A percentile compares a stretch with the other conserved stretches of the same genome.
These are phyloP conservation scores for Helotiales sp. DNA, from an alignment of 2,329 filamentous ascomycete species.

Conservation along the genomic window DNA sequence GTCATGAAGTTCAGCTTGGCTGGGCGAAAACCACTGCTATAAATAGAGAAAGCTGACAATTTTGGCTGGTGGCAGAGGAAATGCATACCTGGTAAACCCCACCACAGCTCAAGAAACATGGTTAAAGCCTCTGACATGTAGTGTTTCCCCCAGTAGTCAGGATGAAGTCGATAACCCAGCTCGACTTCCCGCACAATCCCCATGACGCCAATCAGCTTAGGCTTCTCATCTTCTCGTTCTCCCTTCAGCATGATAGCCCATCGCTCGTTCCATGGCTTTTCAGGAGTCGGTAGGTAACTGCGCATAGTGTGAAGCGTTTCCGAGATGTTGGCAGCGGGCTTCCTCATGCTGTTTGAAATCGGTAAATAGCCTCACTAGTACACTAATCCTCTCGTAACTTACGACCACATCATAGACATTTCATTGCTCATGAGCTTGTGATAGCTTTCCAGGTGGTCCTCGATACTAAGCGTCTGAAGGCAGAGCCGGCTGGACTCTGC, in stretches of 20 bases:
- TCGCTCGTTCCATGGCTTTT: slow-evolving; percentile 25
- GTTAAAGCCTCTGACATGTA: slow-evolving; percentile 33
- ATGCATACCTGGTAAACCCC: slow-evolving; percentile 22
- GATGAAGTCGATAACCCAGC: slow-evolving; percentile 24
- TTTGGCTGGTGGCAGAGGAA: not conserved
- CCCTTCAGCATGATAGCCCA: slow-evolving; percentile 27
- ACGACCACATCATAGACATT: slow-evolving; percentile 28
- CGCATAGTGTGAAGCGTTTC: slow-evolving; percentile 19
- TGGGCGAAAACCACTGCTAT: not conserved
- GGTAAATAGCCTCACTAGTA: not conserved
- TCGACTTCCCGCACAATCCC: slow-evolving; percentile 22
- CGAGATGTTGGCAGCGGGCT: slow-evolving; percentile 1
- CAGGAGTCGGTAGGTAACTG: slow-evolving; percentile 2
- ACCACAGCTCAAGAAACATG: slow-evolving; percentile 30
- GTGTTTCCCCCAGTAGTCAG: slow-evolving; percentile 26
- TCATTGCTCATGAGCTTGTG: slow-evolving; percentile 20
- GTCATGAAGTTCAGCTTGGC: not conserved
- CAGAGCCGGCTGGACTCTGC: slow-evolving; percentile 28
- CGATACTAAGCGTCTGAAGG: slow-evolving; percentile 23
- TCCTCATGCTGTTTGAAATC: slow-evolving; percentile 1
- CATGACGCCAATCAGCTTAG: slow-evolving; percentile 26
- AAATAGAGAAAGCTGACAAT: not conserved
- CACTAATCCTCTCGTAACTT: too few species aligned
- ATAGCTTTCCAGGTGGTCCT: slow-evolving; percentile 28
- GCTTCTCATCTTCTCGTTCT: not conserved